These are phyloP conservation scores for Phoma herbarum DNA, from an alignment of 2,329 filamentous ascomycete genomes.

Conservation along the genomic window DNA sequence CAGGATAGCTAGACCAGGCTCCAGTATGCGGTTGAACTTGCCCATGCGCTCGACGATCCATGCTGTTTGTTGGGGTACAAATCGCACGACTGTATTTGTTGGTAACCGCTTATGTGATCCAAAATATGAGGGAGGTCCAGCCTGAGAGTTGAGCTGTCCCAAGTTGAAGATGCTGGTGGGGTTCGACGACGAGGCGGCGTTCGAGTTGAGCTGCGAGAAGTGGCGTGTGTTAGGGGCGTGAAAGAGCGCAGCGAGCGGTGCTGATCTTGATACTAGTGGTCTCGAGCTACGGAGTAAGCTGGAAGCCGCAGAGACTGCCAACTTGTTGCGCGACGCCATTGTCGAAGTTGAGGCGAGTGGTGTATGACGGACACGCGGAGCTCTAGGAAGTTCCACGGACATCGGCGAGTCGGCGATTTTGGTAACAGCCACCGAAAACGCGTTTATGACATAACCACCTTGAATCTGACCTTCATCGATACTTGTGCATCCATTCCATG, in stretches of 20 bases:
- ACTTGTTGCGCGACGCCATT: slow-evolving; percentile 49
- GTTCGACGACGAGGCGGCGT: slow-evolving; percentile 33
- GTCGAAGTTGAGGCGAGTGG: slow-evolving; percentile 29
- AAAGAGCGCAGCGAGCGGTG: slow-evolving; percentile 34
- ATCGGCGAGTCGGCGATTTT: slow-evolving; percentile 14
- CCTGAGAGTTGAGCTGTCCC: slow-evolving; percentile 35
- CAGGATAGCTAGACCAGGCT: slow-evolving; percentile 89
- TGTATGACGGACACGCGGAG: slow-evolving; percentile 34
- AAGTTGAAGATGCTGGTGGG: slow-evolving; percentile 43
- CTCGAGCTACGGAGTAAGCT: slow-evolving; percentile 37
- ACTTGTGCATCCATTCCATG: neutral
- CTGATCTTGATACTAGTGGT: slow-evolving; percentile 28
- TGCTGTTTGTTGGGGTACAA: slow-evolving; percentile 98
- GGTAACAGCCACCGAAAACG: slow-evolving; percentile 24
- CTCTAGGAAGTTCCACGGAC: slow-evolving; percentile 28
- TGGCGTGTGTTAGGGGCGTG: slow-evolving; percentile 31
- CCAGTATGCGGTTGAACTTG: slow-evolving; percentile 90
- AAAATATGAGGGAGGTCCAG: slow-evolving; percentile 77
- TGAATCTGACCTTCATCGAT: neutral
- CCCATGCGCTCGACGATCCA: slow-evolving; percentile 99
- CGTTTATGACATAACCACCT: slow-evolving; percentile 35
- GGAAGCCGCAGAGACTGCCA: slow-evolving; percentile 44
- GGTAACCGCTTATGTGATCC: slow-evolving; percentile 72
- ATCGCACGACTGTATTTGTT: slow-evolving; percentile 92
- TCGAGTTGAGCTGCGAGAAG: slow-evolving; percentile 46